These are phyloP conservation scores for Paramecium sonneborni DNA, from an alignment of 73 alveolate genomes.

Conservation along the genomic window DNA sequence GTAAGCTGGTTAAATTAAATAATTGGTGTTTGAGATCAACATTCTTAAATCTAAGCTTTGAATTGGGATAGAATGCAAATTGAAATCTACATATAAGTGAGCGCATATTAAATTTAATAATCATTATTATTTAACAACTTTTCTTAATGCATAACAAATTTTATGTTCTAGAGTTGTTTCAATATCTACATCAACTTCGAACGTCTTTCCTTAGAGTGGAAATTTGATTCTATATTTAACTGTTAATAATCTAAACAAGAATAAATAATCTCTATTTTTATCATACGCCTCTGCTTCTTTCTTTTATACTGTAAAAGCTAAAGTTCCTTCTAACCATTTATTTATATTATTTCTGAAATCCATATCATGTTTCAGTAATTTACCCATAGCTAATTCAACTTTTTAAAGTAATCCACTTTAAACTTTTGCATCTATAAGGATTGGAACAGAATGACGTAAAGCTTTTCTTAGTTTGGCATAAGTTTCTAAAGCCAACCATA, in stretches of 20 bases:
- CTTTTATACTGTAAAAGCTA: conserved; percentile 53
- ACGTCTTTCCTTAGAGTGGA: conserved; percentile 63
- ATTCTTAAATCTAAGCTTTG: background rate
- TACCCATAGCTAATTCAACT: conserved; percentile 57
- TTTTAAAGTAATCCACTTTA: background rate
- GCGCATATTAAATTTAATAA: background rate
- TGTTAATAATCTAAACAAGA: conserved; percentile 61
- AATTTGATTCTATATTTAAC: conserved; percentile 63
- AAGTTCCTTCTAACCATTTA: conserved; percentile 65
- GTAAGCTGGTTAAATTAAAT: background rate
- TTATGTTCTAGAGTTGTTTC: conserved; percentile 62
- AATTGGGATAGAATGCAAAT: background rate
- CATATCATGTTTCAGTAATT: conserved; percentile 45
- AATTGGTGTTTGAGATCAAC: background rate
- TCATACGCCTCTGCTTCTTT: conserved; percentile 51
- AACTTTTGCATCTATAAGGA: conserved; percentile 42
- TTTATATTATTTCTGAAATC: conserved; percentile 58
- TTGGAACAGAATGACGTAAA: background rate
- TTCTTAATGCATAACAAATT: conserved; percentile 62
- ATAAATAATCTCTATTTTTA: conserved; percentile 54
- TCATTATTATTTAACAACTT: conserved; percentile 41
- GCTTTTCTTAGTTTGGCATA: conserved; percentile 46
- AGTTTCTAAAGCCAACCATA: background rate
- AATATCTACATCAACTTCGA: conserved; percentile 62
- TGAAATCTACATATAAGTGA: background rate